Conservation (phyloP, 352 stramenopile genomes). For the Pythium grandisporangium region DNA sequence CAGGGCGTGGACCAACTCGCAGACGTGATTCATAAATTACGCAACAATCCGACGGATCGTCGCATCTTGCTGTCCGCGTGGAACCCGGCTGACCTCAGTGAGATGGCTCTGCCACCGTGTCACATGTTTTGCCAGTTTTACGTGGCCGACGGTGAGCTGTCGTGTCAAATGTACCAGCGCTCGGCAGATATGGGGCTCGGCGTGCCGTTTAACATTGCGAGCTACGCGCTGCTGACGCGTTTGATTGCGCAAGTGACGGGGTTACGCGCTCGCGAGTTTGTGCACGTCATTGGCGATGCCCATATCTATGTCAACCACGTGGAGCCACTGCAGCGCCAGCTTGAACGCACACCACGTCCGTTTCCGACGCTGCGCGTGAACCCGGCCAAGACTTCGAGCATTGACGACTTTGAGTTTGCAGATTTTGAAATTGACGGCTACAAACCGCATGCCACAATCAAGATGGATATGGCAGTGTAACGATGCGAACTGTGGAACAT, state of each 20-base stretch:
- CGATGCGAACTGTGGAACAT: neutral
- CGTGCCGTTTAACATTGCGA: conserved; percentile 99
- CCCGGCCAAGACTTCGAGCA: conserved; percentile 73
- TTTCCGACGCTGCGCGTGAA: conserved; percentile 96
- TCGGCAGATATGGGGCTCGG: conserved; percentile 99
- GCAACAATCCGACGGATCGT: conserved; percentile 94
- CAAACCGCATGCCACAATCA: conserved; percentile 94
- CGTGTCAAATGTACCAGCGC: conserved; percentile 98
- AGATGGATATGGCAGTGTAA: conserved; percentile 98
- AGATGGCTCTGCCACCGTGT: conserved; percentile 99
- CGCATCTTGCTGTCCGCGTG: conserved; percentile 98
- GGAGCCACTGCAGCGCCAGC: conserved; percentile 94
- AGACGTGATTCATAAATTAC: conserved; percentile 98
- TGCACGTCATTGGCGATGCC: conserved; percentile 98
- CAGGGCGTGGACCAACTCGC: conserved; percentile 98
- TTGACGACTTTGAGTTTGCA: conserved; percentile 93
- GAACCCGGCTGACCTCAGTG: conserved; percentile 95
- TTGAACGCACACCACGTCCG: conserved; percentile 86
- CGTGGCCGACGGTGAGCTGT: conserved; percentile 74
- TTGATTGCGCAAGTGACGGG: conserved; percentile 94
- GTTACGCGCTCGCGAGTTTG: conserved; percentile 94
- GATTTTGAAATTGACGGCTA: conserved; percentile 97
- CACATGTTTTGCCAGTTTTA: conserved; percentile 99
- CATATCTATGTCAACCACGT: conserved; percentile 99
- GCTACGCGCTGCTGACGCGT: conserved; percentile 96